Base-by-base conservation (phyloP, 2,329 filamentous ascomycete species). In the Penicillium sp. region DNA sequence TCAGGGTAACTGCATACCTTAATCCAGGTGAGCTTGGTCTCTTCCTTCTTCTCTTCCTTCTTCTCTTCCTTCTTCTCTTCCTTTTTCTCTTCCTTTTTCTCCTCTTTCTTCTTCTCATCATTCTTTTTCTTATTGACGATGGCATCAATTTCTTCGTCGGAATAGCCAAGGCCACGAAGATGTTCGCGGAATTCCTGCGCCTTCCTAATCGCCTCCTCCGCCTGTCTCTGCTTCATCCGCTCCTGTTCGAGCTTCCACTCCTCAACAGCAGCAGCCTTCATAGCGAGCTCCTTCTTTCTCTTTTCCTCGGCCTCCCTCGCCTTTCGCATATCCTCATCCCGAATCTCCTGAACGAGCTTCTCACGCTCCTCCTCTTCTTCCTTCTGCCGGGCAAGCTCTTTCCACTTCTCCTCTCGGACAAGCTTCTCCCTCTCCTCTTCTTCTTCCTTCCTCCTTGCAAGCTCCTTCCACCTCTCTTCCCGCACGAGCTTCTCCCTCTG, bases 51-150 rank as follows among this genome's bases (percentile, higher is more conserved):
- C 50, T 72, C 63, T 52, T 77, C 69, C 11, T 64, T 54, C 49
- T 72, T 65, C 64, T 83, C 47, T 63, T 83, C 50, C 56, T 77
- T 67, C 13, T 62, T 40, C 42, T 72, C 65, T 62, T 83, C 39
- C 26, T 66, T 38, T 3, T 61, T 50, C n/a, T n/a, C n/a, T n/a
- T 63, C 20, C 20, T 69, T 63, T 29, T 67, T 44, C 16, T 69
- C 56, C 16, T 67, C 51, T 39, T 67, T 53, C 31, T 69, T 35
- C 26, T 74, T 66, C 51, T 72, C 69, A 38, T 73, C 69, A 56
- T 75, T 72, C 56, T 74, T 71, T 47, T 71, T 71, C 59, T 74
- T 74, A 47, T 73, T 70, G 48, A 78, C 56, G 26, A 79, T 70
- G 26, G 69, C 67, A 40, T 76, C 74, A 29, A 80, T 74, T 45